A percentile compares a stretch with the other conserved stretches of the same genome.
phyloP scores from a whole-genome alignment of 176 grass and related monocot genomes.

The Chloris gayana region DNA sequence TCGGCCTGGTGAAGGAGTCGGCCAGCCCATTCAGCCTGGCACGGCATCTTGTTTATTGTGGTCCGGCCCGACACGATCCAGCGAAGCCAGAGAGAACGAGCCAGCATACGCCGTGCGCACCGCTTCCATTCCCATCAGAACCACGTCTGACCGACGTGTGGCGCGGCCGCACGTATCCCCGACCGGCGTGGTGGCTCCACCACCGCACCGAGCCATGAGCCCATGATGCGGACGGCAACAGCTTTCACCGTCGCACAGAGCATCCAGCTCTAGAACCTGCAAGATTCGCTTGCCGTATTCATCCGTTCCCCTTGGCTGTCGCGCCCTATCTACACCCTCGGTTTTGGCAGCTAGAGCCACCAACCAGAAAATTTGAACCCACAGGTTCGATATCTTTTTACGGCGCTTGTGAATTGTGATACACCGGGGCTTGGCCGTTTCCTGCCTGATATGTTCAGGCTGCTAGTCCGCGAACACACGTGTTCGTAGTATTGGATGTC shows the following conservation, averaged over 20 bases:
- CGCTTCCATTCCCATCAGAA: not conserved
- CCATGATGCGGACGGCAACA: not conserved
- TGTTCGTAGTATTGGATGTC: not conserved
- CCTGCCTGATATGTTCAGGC: not conserved
- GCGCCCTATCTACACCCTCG: not conserved
- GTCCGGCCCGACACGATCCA: not conserved
- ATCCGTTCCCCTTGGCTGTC: not conserved
- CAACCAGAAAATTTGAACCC: too few species aligned
- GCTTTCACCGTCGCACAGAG: conserved; percentile 14
- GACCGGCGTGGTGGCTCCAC: conserved; percentile 12
- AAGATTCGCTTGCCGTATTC: conserved; percentile 35
- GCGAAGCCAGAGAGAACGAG: not conserved
- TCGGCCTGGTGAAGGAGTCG: not conserved
- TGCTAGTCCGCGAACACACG: not conserved
- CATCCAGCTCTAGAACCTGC: conserved; percentile 37
- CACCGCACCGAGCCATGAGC: not conserved
- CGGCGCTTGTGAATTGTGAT: too few species aligned
- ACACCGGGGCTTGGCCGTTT: not conserved
- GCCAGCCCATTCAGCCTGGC: conserved; percentile 1
- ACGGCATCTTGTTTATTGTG: not conserved
- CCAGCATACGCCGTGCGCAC: too few species aligned
- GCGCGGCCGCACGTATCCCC: conserved; percentile 25
- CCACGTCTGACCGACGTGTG: not conserved
- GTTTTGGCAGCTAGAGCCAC: conserved; percentile 11
- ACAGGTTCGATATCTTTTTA: too few species aligned